Evolutionary conservation across 768 basidiomycete genomes (phyloP).

Genomic region (Pulveroboletus sp.): DNA sequence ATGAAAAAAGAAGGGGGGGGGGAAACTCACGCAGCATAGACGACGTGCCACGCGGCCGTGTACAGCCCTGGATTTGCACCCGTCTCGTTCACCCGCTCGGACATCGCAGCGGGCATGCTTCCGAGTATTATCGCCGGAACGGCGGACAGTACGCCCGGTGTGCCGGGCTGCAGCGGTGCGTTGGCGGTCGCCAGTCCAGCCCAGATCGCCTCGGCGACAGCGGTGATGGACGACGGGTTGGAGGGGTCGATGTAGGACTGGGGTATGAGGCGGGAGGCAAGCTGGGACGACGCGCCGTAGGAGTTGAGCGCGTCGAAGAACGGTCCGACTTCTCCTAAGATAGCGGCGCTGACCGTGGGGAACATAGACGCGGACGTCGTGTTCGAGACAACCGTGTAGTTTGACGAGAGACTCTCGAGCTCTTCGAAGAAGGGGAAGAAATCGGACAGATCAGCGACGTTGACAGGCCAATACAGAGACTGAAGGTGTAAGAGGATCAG

Average conservation of each 20-base stretch:
- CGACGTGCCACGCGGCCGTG: slow-evolving; percentile 10
- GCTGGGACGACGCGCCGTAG: slow-evolving; percentile 17
- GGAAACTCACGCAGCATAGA: slow-evolving; percentile 12
- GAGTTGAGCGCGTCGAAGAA: slow-evolving; percentile 4
- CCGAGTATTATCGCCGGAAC: background rate
- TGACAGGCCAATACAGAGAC: slow-evolving; percentile 15
- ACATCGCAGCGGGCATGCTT: slow-evolving; percentile 5
- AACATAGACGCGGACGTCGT: slow-evolving; percentile 10
- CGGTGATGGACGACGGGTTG: slow-evolving; percentile 2
- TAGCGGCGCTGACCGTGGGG: slow-evolving; percentile 10
- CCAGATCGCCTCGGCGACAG: slow-evolving; percentile 17
- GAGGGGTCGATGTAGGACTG: slow-evolving; percentile 13
- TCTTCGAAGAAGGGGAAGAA: slow-evolving; percentile 19
- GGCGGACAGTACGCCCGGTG: background rate
- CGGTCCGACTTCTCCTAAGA: slow-evolving; percentile 6
- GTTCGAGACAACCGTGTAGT: slow-evolving; percentile 16
- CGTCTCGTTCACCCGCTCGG: slow-evolving; percentile 3
- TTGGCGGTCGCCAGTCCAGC: slow-evolving; percentile 13
- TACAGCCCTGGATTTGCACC: slow-evolving; percentile 19
- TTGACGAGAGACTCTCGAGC: slow-evolving; percentile 6
- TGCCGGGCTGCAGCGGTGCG: background rate
- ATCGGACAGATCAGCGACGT: background rate
- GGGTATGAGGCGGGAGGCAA: slow-evolving; percentile 19
- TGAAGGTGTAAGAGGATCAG: background rate
- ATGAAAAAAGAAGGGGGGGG: no score